Evolutionary conservation across 139 green algal genomes (phyloP).

Genomic region (Marvania coccoides): DNA sequence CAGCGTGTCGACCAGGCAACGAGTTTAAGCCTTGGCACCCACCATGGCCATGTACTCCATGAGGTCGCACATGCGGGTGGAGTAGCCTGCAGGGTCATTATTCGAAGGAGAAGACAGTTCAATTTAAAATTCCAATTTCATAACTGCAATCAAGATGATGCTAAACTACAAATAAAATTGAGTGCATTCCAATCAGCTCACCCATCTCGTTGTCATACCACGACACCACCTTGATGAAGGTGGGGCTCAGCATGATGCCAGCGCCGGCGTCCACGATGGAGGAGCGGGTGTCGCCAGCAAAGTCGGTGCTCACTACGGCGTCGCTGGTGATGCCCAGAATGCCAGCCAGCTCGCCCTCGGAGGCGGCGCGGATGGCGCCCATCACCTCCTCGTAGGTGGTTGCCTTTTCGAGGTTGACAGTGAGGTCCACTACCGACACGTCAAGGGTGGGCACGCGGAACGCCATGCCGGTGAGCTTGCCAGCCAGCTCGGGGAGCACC

Average conservation of each 20-base stretch:
- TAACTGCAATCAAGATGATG: too few species aligned
- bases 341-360: constrained; percentile 70
- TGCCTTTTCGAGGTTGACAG: constrained; percentile 68
- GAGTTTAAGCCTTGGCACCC: too few species aligned
- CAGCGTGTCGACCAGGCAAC: too few species aligned
- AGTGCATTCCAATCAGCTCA: too few species aligned
- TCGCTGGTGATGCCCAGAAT: constrained; percentile 59
- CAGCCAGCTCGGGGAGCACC: constrained; percentile 85
- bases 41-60: too few species aligned
- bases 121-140: too few species aligned
- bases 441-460: constrained; percentile 94
- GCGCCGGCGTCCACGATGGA: constrained; percentile 83
- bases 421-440: constrained; percentile 95
- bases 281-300: constrained; percentile 68
- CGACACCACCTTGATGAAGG: constrained; percentile 86
- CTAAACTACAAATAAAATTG: too few species aligned
- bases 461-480: constrained; percentile 96
- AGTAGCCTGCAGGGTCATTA: too few species aligned
- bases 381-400: constrained; percentile 91
- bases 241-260: constrained; percentile 78
- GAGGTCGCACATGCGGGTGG: too few species aligned
- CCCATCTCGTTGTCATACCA: constrained; percentile 96
- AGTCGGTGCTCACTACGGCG: constrained; percentile 57
- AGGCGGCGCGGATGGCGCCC: constrained; percentile 65
- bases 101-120: too few species aligned